Evolutionary conservation across 2,329 filamentous ascomycete genomes (phyloP).

Genomic region (Cercospora brassicicola): DNA sequence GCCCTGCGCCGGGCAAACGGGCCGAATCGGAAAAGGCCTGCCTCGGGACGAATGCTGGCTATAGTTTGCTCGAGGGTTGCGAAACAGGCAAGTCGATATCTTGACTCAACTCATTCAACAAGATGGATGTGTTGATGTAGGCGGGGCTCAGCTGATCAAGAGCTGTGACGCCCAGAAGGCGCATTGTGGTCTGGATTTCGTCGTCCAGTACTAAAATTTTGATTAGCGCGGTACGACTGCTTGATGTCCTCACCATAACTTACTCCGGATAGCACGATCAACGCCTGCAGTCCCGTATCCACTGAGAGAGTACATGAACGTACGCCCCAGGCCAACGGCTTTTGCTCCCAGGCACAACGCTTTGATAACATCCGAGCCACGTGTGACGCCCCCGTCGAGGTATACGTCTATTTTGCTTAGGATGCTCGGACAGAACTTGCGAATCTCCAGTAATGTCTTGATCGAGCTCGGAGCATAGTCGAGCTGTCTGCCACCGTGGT

Average conservation of each 20-base stretch:
- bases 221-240: not conserved
- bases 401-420: conserved; percentile 45
- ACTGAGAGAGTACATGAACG: conserved; percentile 53
- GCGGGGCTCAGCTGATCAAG: not conserved
- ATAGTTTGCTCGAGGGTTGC: not conserved
- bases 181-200: not conserved
- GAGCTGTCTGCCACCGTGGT: conserved; percentile 45
- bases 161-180: conserved; percentile 23
- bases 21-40: not conserved
- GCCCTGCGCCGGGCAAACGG: not conserved
- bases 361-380: conserved; percentile 42
- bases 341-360: conserved; percentile 42
- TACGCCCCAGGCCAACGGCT: conserved; percentile 50
- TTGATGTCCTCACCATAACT: not conserved
- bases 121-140: not conserved
- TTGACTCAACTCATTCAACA: not conserved
- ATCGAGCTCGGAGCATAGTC: conserved; percentile 63
- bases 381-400: conserved; percentile 44
- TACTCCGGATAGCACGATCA: not conserved
- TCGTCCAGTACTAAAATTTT: not conserved
- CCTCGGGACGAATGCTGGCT: not conserved
- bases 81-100: not conserved
- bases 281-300: conserved; percentile 63
- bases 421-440: conserved; percentile 52
- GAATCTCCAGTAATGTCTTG: conserved; percentile 75